Evolutionary conservation across 2,329 filamentous ascomycete species (phyloP).

Genomic region (Aspergillus fischeri): DNA sequence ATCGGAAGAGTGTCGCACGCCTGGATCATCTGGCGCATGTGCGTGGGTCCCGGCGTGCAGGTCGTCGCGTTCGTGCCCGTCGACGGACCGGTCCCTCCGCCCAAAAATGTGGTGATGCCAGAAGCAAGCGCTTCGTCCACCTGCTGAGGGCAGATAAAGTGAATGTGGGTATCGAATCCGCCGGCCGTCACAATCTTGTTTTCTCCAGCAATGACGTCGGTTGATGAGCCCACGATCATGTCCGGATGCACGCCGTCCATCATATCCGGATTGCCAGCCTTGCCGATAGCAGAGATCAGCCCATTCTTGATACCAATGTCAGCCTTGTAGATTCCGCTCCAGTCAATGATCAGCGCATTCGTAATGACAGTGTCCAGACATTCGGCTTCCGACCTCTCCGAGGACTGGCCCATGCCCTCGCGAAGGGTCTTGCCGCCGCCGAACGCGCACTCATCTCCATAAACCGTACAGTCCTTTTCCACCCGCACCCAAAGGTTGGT

Average conservation of each 20-base stretch:
- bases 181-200: slow-evolving; percentile 87
- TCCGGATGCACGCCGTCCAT: slow-evolving; percentile 80
- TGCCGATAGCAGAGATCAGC: slow-evolving; percentile 81
- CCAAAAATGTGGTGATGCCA: slow-evolving; percentile 85
- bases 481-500: slow-evolving; percentile 90
- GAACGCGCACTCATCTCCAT: slow-evolving; percentile 93
- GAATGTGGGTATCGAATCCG: slow-evolving; percentile 84
- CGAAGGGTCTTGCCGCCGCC: slow-evolving; percentile 90
- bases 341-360: slow-evolving; percentile 88
- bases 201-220: slow-evolving; percentile 88
- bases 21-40: slow-evolving; percentile 86
- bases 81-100: slow-evolving; percentile 88
- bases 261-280: slow-evolving; percentile 94
- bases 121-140: slow-evolving; percentile 76
- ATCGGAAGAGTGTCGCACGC: slow-evolving; percentile 76
- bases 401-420: slow-evolving; percentile 93
- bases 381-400: slow-evolving; percentile 66
- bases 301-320: slow-evolving; percentile 92
- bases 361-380: slow-evolving; percentile 80
- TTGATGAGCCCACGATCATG: slow-evolving; percentile 81
- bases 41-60: slow-evolving; percentile 79
- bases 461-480: slow-evolving; percentile 76
- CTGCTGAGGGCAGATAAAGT: slow-evolving; percentile 94
- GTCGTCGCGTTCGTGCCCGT: slow-evolving; percentile 90
- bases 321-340: slow-evolving; percentile 90